Evolutionary conservation across 2,329 filamentous ascomycete genomes (phyloP), one percentile per base, ranked within the genome.

Genomic region (Claviceps maximensis): DNA sequence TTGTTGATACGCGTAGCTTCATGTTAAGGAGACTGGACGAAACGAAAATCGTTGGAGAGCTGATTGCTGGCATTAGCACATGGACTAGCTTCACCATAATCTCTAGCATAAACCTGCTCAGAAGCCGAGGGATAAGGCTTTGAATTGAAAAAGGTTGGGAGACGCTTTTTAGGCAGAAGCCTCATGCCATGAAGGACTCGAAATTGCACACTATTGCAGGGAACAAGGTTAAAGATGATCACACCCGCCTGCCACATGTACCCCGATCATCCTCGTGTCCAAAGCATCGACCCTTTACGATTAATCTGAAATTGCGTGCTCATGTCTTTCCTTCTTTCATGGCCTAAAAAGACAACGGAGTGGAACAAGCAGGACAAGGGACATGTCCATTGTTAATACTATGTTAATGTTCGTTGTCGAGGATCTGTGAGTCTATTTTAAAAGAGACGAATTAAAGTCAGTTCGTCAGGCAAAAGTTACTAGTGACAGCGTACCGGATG

Each of bases 41-140:
- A 70, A 73, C 79, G 33, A 75, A 78, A 59, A 77, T 72, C 4
- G 58, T 89, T 3, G 83, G 84, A 3, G 74, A 76, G 23, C 76
- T 82, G 12, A 62, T 87, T 23, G 75, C 79, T 13, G 79, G 80
- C 17, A 67, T 90, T 21, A 77, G 82, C 46, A 78, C 89, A 64
- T 97, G 88, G 84, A 68, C 85, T n/a, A 82, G 85, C 6, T 96
- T 94, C 67, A 88, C 88, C 48, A 83, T 83, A 3, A 80, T 79
- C 52, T 87, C 87, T 6, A 77, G 83, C 17, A 69, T 96, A 53
- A 95, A 95, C 63, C 76, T 95, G 50, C 71, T 95, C 59, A 79
- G 90, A 70, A 96, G 89, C 68, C 95, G 90, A 72, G 91, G 91
- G 0, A 73, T 89, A 58, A 83, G 85, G 64, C 82, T 97, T 66